A percentile compares a stretch with the other conserved stretches of the same genome.
These are phyloP conservation scores for Penicillium capsulatum DNA, from an alignment of 2,329 filamentous ascomycete species.

Conservation along the genomic window DNA sequence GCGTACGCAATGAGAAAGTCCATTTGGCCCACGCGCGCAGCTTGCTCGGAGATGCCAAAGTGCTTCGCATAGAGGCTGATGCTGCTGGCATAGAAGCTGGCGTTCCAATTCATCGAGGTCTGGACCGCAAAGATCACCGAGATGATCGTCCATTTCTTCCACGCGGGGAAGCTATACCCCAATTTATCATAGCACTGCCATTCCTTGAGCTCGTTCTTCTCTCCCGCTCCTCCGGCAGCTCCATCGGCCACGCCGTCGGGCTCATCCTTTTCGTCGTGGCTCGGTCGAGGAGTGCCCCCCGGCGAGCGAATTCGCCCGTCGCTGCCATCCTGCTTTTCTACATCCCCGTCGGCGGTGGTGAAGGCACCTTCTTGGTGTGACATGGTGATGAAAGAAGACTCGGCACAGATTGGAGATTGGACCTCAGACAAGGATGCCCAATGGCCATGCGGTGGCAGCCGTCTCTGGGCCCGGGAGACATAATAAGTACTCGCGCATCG, in stretches of 20 bases:
- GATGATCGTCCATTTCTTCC: slow-evolving; percentile 67
- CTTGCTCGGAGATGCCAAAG: slow-evolving; percentile 63
- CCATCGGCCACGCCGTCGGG: slow-evolving; percentile 7
- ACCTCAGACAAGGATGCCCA: slow-evolving; percentile 1
- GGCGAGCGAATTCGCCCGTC: slow-evolving; percentile 12
- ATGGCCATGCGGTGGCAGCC: too few relatives aligned
- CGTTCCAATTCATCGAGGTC: slow-evolving; percentile 74
- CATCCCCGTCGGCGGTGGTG: slow-evolving; percentile 10
- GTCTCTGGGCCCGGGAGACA: too few relatives aligned
- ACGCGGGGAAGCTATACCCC: slow-evolving; percentile 56
- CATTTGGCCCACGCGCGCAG: slow-evolving; percentile 66
- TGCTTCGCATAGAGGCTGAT: slow-evolving; percentile 59
- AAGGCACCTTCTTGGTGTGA: slow-evolving; percentile 6
- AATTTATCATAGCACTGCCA: slow-evolving; percentile 62
- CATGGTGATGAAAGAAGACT: slow-evolving; percentile 7
- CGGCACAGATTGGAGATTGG: neutral
- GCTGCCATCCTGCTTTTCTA: slow-evolving; percentile 18
- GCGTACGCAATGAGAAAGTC: slow-evolving; percentile 74
- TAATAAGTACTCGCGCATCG: too few relatives aligned
- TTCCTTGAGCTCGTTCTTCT: slow-evolving; percentile 43
- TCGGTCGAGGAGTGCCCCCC: slow-evolving; percentile 9
- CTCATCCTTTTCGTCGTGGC: slow-evolving; percentile 11
- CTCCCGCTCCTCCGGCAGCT: slow-evolving; percentile 10
- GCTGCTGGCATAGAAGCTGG: slow-evolving; percentile 66
- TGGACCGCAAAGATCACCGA: slow-evolving; percentile 67